Evolutionary conservation across 495 filamentous ascomycete species (phyloP).

Genomic region (Staphylotrichum tortipilum): DNA sequence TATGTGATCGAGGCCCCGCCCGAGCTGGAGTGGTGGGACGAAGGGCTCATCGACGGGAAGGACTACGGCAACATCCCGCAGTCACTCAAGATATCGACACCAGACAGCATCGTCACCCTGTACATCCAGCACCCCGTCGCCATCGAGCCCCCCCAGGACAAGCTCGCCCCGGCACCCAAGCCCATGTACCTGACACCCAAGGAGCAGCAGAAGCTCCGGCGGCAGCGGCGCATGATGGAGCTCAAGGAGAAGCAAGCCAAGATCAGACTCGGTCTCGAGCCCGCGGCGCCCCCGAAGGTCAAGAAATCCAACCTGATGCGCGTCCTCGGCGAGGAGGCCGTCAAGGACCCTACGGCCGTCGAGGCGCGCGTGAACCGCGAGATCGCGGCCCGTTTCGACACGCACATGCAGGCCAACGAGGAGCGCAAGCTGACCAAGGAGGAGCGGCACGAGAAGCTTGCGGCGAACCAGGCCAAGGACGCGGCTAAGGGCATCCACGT

Average conservation of each 20-base stretch:
- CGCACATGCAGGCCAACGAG: slow-evolving; percentile 72
- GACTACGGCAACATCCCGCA: slow-evolving; percentile 62
- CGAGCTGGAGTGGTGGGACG: slow-evolving; percentile 97
- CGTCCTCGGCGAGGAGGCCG: slow-evolving; percentile 91
- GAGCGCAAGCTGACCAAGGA: slow-evolving; percentile 89
- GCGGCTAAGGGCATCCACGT: slow-evolving; percentile 73
- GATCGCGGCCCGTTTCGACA: slow-evolving; percentile 71
- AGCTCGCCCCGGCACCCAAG: slow-evolving; percentile 66
- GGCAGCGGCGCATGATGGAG: slow-evolving; percentile 82
- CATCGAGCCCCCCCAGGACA: slow-evolving; percentile 83
- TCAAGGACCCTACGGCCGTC: slow-evolving; percentile 95
- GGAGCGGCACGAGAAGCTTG: slow-evolving; percentile 76
- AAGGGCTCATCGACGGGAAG: slow-evolving; percentile 64
- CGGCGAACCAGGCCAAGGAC: slow-evolving; percentile 76
- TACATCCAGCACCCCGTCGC: slow-evolving; percentile 94
- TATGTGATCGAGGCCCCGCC: slow-evolving; percentile 81
- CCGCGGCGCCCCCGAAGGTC: slow-evolving; percentile 85
- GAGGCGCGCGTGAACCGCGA: slow-evolving; percentile 88
- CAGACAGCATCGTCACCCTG: slow-evolving; percentile 75
- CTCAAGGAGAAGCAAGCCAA: slow-evolving; percentile 95
- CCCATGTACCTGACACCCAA: slow-evolving; percentile 87
- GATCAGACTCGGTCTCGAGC: slow-evolving; percentile 79
- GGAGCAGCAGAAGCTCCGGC: slow-evolving; percentile 84
- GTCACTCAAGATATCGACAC: slow-evolving; percentile 62
- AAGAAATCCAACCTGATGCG: slow-evolving; percentile 96